Evolutionary conservation across 768 basidiomycete genomes (phyloP), one percentile per base, ranked within the genome.

Genomic region (Boletus subcaerulescens): DNA sequence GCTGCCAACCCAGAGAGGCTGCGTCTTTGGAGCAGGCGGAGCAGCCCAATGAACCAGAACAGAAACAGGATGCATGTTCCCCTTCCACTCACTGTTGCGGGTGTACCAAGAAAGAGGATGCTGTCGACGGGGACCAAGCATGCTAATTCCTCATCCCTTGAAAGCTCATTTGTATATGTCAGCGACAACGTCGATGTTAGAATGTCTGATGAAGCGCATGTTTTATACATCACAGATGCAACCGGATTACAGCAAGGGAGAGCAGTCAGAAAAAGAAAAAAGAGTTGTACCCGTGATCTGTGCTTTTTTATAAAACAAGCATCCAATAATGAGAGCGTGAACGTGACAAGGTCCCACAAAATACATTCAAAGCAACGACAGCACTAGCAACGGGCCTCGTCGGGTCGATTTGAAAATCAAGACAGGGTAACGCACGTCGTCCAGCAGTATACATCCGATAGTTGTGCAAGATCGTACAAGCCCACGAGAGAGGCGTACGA

Each of bases 151-250:
- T 18, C 2, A 4, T 5, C 5, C 24, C 45, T 41, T n/a, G 13
- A 36, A 35, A 13, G 35, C 35, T 39, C n/a, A 17, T 18, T 39
- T 14, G 38, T 18, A 1, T 3, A 3, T 17, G 38, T 10, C 6
- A 9, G 8, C n/a, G n/a, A 39, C 15, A n/a, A 47, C 22, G 18
- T 39, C 11, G 22, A 15, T 22, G 18, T 45, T 14, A 29, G 8
- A 38, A 43, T 29, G 22, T 61, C 49, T 46, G 45, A 41, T 5
- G 42, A 53, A 35, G 31, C 24, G 41, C 7, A 43, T 52, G 43
- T 51, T 52, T 48, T 54, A 56, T 44, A 49, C 46, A 17, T 47
- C 48, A 56, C 43, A 63, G 50, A 48, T 61, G 26, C 31, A 39
- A 40, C 18, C 50, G 52, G 52, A 51, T 48, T 55, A 60, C 60